Base-by-base conservation (phyloP, 2,329 filamentous ascomycete genomes). In the Epicoccum sorghinum region DNA sequence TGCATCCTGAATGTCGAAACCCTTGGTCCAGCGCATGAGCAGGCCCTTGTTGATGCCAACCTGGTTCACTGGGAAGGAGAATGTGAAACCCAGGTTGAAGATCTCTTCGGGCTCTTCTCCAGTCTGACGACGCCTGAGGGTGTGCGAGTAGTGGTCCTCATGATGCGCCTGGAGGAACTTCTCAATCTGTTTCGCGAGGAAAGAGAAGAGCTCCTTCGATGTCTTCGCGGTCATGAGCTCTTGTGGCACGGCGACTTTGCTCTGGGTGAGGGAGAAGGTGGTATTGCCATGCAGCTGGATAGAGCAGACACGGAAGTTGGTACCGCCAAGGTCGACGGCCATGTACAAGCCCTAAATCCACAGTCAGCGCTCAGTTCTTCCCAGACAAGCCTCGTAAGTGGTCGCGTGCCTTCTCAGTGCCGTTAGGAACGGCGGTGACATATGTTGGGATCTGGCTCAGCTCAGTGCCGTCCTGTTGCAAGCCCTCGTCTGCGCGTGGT, bases 231-330 rank as follows among this genome's bases (percentile, higher is more conserved):
- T 84, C 95, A 98, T 98, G 71, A 98, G 82, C 62, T 93, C 85
- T 63, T 86, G 88, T 7, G 95, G 95, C 53, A 99, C 96, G 58
- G 92, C 85, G 52, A 96, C 89, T 79, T 98, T 98, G 77, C 86
- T 91, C 79, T 91, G 96, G 47, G 89, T 96, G 66, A 98, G 85
- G 76, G 90, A 91, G 81, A 97, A 98, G 52, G 92, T 97, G 67
- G 89, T 93, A 79, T 98, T 91, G 70, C 95, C 95, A 73, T 96
- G 93, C 57, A 99, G 83, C 66, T 90, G 85, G 69, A 99, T 89
- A 38, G 93, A 97, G 80, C 95, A 99, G 69, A 99, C 95, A 66
- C 95, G 89, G 78, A 98, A 96, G 80, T 99, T 99, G 61, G 95
- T 99, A 67, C 95, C 95, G 59, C 95, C 95, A n/a, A 99, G 84